Conservation (phyloP, 2,329 filamentous ascomycete genomes). For the Penicillium sp. region DNA sequence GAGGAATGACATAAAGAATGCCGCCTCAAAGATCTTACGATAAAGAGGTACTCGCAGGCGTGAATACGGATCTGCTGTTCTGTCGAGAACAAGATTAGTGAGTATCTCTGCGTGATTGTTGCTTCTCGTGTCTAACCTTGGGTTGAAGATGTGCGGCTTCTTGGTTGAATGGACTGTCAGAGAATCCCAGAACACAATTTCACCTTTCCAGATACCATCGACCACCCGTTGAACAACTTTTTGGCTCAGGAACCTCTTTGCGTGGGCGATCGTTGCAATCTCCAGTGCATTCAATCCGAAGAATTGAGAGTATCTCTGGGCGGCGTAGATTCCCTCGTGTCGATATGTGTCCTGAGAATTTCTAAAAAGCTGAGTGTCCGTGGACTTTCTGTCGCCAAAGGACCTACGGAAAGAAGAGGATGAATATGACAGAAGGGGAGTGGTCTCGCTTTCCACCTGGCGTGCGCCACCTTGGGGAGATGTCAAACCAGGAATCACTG, state of each 20-base stretch:
- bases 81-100: conserved; percentile 15
- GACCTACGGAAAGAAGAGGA: conserved; percentile 24
- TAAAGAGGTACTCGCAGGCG: conserved; percentile 78
- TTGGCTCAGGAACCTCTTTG: conserved; percentile 82
- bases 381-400: conserved; percentile 40
- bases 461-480: conserved; percentile 4
- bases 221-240: conserved; percentile 78
- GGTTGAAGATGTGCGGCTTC: conserved; percentile 73
- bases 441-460: conserved; percentile 24
- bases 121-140: conserved; percentile 34
- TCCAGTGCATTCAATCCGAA: conserved; percentile 80
- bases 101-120: conserved; percentile 24
- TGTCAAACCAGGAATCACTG: conserved; percentile 18
- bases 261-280: conserved; percentile 76
- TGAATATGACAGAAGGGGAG: conserved; percentile 30
- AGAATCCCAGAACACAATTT: conserved; percentile 82
- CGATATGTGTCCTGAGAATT: conserved; percentile 48
- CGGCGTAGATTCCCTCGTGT: conserved; percentile 52
- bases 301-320: conserved; percentile 67
- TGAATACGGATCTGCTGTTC: conserved; percentile 69
- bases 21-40: conserved; percentile 77
- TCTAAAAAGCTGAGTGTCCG: conserved; percentile 39
- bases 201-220: conserved; percentile 79
- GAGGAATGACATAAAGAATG: conserved; percentile 76
- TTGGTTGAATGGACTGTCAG: conserved; percentile 73